phyloP scores from a whole-genome alignment of 208 protist genomes.

The Novymonas esmeraldas region DNA sequence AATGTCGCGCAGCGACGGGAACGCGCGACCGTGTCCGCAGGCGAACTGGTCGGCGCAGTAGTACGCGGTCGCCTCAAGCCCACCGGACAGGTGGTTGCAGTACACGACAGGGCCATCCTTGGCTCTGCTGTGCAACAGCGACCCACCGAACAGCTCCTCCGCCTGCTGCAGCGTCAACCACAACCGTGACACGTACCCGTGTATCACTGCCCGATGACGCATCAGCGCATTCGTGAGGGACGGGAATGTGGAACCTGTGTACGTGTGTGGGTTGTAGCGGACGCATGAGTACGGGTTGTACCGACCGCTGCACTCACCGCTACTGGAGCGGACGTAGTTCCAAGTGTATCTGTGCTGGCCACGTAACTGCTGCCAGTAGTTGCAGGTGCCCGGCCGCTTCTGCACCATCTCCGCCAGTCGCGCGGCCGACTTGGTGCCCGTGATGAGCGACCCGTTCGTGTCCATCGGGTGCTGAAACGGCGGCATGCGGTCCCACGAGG shows the following conservation, averaged over 20 bases:
- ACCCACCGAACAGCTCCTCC: slow-evolving; percentile 39
- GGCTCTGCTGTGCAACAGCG: slow-evolving; percentile 39
- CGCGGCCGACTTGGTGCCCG: slow-evolving; percentile 18
- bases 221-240: slow-evolving; percentile 38
- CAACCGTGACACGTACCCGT: slow-evolving; percentile 78
- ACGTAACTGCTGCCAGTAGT: slow-evolving; percentile 51
- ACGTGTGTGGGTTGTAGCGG: slow-evolving; percentile 62
- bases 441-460: slow-evolving; percentile 36
- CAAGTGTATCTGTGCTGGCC: no score
- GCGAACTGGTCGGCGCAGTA: slow-evolving; percentile 89
- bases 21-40: slow-evolving; percentile 28
- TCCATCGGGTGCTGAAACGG: slow-evolving; percentile 37
- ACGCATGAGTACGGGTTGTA: slow-evolving; percentile 77
- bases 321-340: no score
- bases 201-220: slow-evolving; percentile 58
- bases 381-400: slow-evolving; percentile 30
- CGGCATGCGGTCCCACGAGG: slow-evolving; percentile 16
- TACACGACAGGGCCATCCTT: slow-evolving; percentile 53
- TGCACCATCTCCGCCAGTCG: slow-evolving; percentile 22
- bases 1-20: slow-evolving; percentile 51
- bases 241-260: slow-evolving; percentile 54
- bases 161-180: slow-evolving; percentile 71
- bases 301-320: slow-evolving; percentile 42
- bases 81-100: slow-evolving; percentile 47
- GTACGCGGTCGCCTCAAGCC: slow-evolving; percentile 36